Conservation (phyloP, 2,329 filamentous ascomycete genomes). For the Penicillium olsonii region DNA sequence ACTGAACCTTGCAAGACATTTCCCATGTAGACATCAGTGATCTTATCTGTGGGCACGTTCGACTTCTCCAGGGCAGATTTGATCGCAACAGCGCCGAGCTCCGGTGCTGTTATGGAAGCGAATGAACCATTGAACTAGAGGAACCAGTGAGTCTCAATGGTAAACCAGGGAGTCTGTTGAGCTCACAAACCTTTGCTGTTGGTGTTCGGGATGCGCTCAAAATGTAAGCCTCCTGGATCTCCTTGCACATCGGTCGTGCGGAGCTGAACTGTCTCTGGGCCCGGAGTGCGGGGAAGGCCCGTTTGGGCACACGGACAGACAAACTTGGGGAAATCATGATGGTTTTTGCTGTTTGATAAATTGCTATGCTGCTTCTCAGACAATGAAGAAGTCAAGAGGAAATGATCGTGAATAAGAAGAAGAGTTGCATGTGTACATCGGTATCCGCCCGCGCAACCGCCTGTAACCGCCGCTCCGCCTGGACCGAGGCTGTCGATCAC, state of each 20-base stretch:
- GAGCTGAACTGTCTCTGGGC: slow-evolving; percentile 55
- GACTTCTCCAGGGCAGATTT: slow-evolving; percentile 87
- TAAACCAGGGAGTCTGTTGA: neutral
- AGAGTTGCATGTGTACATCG: slow-evolving; percentile 11
- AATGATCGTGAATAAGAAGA: slow-evolving; percentile 1
- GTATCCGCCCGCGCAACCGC: slow-evolving; percentile 28
- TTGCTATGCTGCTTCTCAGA: neutral
- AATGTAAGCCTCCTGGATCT: slow-evolving; percentile 91
- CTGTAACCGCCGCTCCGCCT: slow-evolving; percentile 21
- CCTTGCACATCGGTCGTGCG: slow-evolving; percentile 53
- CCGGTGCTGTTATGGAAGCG: slow-evolving; percentile 77
- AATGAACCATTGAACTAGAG: slow-evolving; percentile 90
- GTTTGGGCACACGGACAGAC: slow-evolving; percentile 30
- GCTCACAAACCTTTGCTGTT: slow-evolving; percentile 70
- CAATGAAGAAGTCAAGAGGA: neutral
- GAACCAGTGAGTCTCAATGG: slow-evolving; percentile 11
- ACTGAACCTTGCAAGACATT: slow-evolving; percentile 84
- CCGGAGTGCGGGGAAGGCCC: slow-evolving; percentile 45
- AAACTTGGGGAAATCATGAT: slow-evolving; percentile 28
- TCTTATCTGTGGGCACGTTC: slow-evolving; percentile 74
- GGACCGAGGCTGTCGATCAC: slow-evolving; percentile 28
- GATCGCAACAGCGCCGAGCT: slow-evolving; percentile 87
- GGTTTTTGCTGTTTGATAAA: neutral
- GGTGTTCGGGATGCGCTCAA: slow-evolving; percentile 87
- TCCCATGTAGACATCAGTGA: slow-evolving; percentile 96